phyloP scores from a whole-genome alignment of 1,284 basidiomycete species.

The Moesziomyces antarcticus region DNA sequence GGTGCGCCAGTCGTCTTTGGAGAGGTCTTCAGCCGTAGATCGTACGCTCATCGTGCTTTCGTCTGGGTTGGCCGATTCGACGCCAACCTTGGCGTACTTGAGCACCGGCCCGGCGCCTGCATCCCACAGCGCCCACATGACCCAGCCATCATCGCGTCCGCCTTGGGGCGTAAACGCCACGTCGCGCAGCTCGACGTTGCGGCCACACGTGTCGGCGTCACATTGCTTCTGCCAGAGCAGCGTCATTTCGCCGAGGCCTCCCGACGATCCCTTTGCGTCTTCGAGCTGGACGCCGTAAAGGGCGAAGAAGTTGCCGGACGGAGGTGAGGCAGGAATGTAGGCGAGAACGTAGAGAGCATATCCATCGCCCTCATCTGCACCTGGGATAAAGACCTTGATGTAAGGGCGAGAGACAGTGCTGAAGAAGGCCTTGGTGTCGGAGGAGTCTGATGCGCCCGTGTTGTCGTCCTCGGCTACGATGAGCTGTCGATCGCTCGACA shows the following conservation, averaged over 20 bases:
- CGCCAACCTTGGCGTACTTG: constrained; percentile 45
- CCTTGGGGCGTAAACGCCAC: constrained; percentile 43
- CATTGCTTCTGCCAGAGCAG: constrained; percentile 60
- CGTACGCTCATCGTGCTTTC: constrained; percentile 35
- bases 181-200: constrained; percentile 61
- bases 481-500: constrained; percentile 30
- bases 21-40: constrained; percentile 23
- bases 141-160: constrained; percentile 40
- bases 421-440: constrained; percentile 37
- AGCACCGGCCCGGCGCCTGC: constrained; percentile 51
- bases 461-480: constrained; percentile 27
- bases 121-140: constrained; percentile 64
- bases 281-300: constrained; percentile 62
- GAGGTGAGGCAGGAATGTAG: constrained; percentile 57
- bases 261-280: constrained; percentile 50
- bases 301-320: constrained; percentile 56
- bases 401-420: constrained; percentile 41
- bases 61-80: constrained; percentile 33
- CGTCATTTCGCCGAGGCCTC: constrained; percentile 55
- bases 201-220: constrained; percentile 48
- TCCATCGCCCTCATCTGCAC: constrained; percentile 29
- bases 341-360: constrained; percentile 54
- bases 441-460: neutral
- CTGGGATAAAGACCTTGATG: constrained; percentile 47
- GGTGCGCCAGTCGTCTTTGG: constrained; percentile 50